Conservation (phyloP, 2,329 filamentous ascomycete species). For the Talaromyces sp. region DNA sequence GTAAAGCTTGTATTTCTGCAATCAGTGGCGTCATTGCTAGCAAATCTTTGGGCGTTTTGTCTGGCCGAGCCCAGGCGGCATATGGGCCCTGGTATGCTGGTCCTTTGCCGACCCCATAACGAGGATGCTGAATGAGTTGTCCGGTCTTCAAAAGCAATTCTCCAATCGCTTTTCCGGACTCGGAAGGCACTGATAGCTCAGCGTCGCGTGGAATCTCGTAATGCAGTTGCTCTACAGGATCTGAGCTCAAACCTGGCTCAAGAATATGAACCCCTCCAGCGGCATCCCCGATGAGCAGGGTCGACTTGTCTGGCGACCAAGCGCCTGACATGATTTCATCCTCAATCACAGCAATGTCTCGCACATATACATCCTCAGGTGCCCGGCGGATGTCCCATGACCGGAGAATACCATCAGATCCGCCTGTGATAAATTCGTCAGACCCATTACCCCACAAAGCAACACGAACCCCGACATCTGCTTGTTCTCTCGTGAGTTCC, state of each 20-base stretch:
- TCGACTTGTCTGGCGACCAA: constrained; percentile 55
- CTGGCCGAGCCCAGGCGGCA: constrained; percentile 39
- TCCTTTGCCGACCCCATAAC: constrained; percentile 41
- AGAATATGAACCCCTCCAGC: constrained; percentile 55
- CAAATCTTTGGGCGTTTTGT: constrained; percentile 22
- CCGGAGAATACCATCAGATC: constrained; percentile 60
- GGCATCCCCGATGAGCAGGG: constrained; percentile 57
- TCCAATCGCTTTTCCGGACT: constrained; percentile 28
- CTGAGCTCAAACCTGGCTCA: constrained; percentile 31
- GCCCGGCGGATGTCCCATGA: constrained; percentile 57
- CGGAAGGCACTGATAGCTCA: constrained; percentile 16
- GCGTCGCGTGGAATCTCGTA: constrained; percentile 22
- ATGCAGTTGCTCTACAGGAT: constrained; percentile 24
- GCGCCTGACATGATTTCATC: constrained; percentile 58
- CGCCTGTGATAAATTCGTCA: constrained; percentile 56
- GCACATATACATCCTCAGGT: constrained; percentile 49
- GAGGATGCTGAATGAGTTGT: constrained; percentile 34
- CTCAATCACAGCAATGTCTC: constrained; percentile 48
- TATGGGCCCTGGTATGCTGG: constrained; percentile 41
- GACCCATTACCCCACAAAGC: constrained; percentile 55
- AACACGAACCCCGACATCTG: constrained; percentile 58
- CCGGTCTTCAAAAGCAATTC: constrained; percentile 31
- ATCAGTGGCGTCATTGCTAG: constrained; percentile 27
- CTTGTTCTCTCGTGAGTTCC: constrained; percentile 43
- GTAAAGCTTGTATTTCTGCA: constrained; percentile 27